Base-by-base conservation (phyloP, 805 yeast genomes). In the Cyberlindnera petersonii region DNA sequence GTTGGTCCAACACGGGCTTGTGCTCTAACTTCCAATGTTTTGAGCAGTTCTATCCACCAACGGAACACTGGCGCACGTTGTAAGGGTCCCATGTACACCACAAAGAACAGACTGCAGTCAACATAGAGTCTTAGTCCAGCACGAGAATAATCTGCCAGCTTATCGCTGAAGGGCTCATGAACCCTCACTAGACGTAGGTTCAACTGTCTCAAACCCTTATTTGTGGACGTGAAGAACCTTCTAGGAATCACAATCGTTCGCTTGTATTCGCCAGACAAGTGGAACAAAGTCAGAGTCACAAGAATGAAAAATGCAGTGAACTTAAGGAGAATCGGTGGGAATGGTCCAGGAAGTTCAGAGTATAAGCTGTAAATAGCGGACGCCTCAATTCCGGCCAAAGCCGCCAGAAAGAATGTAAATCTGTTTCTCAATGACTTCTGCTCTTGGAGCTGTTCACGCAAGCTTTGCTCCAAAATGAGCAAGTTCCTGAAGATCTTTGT, bases 211-310 rank as follows among this genome's bases (percentile, higher is more conserved):
- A 91, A 65, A 0, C 97, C 97, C 57, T 86, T 87, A 60, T 93
- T 93, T 7, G 97, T 79, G n/a, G 82, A 75, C 1, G 79, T 66
- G 39, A 93, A 65, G 56, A 88, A 91, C 55, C 77, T 72, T 44
- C 95, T 73, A 2, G 96, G 95, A 29, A 79, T 66, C 13, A 85
- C 82, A 39, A 91, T 85, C 0, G 96, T 86, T 44, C 93, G 75
- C 42, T 75, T 76, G 60, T 91, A 93, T 63, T 88, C 93, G 1
- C 98, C 98, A 18, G 95, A 82, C 24, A 91, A 61, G 53, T 84
- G 88, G 61, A 86, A 91, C 30, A 91, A 66, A 19, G 78, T 71
- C 40, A 88, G 63, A 0, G 96, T 84, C 15, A 89, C 77, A 21
- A 74, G 49, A 15, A 77, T 71, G 36, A 82, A 79, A 14, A 82